Evolutionary conservation across 2,329 filamentous ascomycete species (phyloP).

Genomic region (Microcyclospora pomicola): DNA sequence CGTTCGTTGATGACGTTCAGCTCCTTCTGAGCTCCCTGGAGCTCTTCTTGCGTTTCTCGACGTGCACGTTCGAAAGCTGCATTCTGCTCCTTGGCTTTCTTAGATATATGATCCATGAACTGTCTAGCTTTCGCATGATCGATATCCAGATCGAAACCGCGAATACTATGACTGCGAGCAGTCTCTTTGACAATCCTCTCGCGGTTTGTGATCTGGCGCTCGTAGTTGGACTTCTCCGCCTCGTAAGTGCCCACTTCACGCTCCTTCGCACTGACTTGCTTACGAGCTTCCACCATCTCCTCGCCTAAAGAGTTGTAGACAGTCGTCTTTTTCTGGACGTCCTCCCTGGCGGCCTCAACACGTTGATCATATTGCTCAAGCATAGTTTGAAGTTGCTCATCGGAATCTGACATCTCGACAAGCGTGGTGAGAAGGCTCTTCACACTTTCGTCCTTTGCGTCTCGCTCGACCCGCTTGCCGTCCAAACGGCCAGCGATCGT

Average conservation of each 20-base stretch:
- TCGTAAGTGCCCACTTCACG: constrained; percentile 62
- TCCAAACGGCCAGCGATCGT: constrained; percentile 61
- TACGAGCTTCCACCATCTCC: constrained; percentile 34
- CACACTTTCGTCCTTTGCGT: constrained; percentile 56
- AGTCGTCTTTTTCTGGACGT: constrained; percentile 43
- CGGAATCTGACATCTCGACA: constrained; percentile 63
- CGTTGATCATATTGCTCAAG: constrained; percentile 66
- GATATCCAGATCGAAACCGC: constrained; percentile 69
- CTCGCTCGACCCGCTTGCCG: constrained; percentile 61
- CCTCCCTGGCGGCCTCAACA: constrained; percentile 50
- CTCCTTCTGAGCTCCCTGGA: constrained; percentile 55
- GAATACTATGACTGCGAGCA: constrained; percentile 62
- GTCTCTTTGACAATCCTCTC: constrained; percentile 63
- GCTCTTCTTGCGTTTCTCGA: constrained; percentile 58
- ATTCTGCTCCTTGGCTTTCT: constrained; percentile 63
- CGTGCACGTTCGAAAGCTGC: constrained; percentile 61
- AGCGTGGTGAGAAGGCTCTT: constrained; percentile 57
- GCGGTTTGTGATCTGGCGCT: constrained; percentile 61
- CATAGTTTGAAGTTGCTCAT: constrained; percentile 57
- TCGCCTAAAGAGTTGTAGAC: constrained; percentile 52
- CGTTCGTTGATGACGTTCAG: constrained; percentile 63
- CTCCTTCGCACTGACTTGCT: constrained; percentile 32
- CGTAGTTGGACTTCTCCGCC: constrained; percentile 76
- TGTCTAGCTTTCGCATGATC: constrained; percentile 57
- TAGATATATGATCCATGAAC: constrained; percentile 67